These are phyloP conservation scores for Gyromitra esculenta DNA, from an alignment of 2,329 filamentous ascomycete species.

Conservation along the genomic window DNA sequence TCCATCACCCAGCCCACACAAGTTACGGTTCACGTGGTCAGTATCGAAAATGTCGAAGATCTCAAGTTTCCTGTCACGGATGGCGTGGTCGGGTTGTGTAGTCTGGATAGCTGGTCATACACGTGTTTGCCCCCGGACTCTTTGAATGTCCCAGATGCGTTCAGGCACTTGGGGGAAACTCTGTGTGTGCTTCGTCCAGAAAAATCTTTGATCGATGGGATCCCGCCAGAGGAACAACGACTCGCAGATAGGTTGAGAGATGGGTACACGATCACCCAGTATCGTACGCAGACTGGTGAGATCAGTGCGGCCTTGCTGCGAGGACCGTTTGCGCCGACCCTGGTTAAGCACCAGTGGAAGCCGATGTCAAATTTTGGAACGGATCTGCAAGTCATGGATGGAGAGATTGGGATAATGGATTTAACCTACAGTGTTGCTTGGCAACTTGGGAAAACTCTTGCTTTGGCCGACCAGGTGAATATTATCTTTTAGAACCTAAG, in stretches of 20 bases:
- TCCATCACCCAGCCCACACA: conserved; percentile 56
- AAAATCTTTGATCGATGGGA: not conserved
- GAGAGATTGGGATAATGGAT: conserved; percentile 62
- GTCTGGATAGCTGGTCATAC: conserved; percentile 62
- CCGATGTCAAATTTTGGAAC: conserved; percentile 49
- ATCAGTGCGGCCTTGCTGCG: conserved; percentile 60
- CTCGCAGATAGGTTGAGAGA: conserved; percentile 56
- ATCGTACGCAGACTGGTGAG: conserved; percentile 62
- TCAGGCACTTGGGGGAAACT: conserved; percentile 56
- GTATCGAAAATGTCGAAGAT: conserved; percentile 60
- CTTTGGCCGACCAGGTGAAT: conserved; percentile 59
- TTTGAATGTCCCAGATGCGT: conserved; percentile 60
- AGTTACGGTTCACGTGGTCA: conserved; percentile 60
- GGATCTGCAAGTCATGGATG: conserved; percentile 62
- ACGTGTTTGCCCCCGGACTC: conserved; percentile 59
- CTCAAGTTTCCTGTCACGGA: conserved; percentile 55
- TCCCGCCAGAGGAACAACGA: not conserved
- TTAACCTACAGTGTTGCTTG: conserved; percentile 63
- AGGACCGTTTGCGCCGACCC: conserved; percentile 61
- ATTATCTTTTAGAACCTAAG: not conserved
- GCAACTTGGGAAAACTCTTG: conserved; percentile 62
- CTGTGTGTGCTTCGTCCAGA: not conserved
- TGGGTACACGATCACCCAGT: conserved; percentile 62
- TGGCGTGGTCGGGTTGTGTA: conserved; percentile 59
- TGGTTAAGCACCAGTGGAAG: conserved; percentile 47